phyloP scores from a whole-genome alignment of 2,329 filamentous ascomycete genomes.

The Pseudogymnoascus sp. region DNA sequence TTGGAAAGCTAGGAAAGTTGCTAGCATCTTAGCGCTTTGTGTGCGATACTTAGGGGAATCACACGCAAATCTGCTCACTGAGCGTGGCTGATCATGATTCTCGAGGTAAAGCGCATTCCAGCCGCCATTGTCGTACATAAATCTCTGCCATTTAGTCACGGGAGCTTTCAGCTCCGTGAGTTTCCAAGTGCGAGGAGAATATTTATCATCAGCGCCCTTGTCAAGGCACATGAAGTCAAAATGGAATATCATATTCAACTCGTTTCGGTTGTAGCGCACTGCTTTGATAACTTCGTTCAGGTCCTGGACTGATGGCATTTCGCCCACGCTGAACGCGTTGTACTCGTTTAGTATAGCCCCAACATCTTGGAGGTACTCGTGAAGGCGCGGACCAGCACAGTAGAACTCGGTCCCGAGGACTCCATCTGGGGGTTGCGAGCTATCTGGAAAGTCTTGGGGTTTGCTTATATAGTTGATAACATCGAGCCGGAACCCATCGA shows the following conservation, averaged over 20 bases:
- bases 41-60: slow-evolving; percentile 32
- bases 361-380: slow-evolving; percentile 38
- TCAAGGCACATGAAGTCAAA: slow-evolving; percentile 39
- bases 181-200: slow-evolving; percentile 33
- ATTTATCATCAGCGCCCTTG: slow-evolving; percentile 28
- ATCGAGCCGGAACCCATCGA: slow-evolving; percentile 52
- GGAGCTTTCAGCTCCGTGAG: slow-evolving; percentile 33
- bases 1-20: slow-evolving; percentile 37
- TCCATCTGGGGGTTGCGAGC: slow-evolving; percentile 32
- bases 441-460: slow-evolving; percentile 44
- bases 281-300: slow-evolving; percentile 38
- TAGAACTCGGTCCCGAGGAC: slow-evolving; percentile 42
- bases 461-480: slow-evolving; percentile 58
- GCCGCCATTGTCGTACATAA: slow-evolving; percentile 38
- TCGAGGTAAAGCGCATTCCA: slow-evolving; percentile 47
- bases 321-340: slow-evolving; percentile 40
- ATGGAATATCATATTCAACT: slow-evolving; percentile 43
- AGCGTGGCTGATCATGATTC: slow-evolving; percentile 44
- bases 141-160: slow-evolving; percentile 37
- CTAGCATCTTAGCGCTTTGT: slow-evolving; percentile 40
- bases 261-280: slow-evolving; percentile 49
- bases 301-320: slow-evolving; percentile 36
- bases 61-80: slow-evolving; percentile 34
- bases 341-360: slow-evolving; percentile 33
- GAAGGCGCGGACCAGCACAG: slow-evolving; percentile 51